Evolutionary conservation across 2,329 filamentous ascomycete genomes (phyloP).

Genomic region (Penicillium sp.): DNA sequence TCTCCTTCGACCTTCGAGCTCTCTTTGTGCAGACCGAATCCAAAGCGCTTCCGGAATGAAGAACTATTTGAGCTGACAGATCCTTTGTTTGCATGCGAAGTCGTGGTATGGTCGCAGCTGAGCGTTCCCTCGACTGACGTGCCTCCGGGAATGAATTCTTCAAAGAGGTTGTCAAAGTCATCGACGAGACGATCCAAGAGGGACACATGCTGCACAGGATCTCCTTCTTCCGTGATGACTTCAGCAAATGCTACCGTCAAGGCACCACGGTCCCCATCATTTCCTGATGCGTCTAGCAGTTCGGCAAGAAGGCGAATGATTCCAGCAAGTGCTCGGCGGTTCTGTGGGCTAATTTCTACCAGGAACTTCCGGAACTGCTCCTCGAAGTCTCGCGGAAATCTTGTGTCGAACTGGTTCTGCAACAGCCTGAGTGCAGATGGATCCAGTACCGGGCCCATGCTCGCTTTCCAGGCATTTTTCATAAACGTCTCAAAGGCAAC

Average conservation of each 20-base stretch:
- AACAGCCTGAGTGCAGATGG: conserved; percentile 70
- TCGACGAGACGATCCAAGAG: conserved; percentile 85
- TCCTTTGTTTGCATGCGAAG: conserved; percentile 64
- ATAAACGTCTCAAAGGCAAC: conserved; percentile 93
- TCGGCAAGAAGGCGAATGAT: conserved; percentile 85
- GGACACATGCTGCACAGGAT: conserved; percentile 81
- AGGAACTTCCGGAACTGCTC: conserved; percentile 58
- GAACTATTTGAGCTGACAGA: conserved; percentile 85
- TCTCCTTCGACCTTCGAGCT: conserved; percentile 72
- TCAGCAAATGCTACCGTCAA: conserved; percentile 88
- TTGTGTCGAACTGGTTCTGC: conserved; percentile 55
- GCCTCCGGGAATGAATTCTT: conserved; percentile 56
- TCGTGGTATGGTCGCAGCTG: conserved; percentile 59
- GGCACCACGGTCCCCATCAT: conserved; percentile 86
- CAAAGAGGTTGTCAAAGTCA: conserved; percentile 86
- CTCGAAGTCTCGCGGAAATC: conserved; percentile 53
- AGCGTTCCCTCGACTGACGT: conserved; percentile 45
- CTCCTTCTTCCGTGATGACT: conserved; percentile 74
- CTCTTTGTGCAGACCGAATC: conserved; percentile 75
- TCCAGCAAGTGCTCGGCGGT: conserved; percentile 74
- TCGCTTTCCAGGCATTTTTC: conserved; percentile 81
- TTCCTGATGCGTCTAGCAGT: conserved; percentile 83
- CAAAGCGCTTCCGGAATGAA: conserved; percentile 81
- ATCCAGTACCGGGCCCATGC: conserved; percentile 82
- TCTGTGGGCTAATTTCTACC: conserved; percentile 58